Evolutionary conservation across 177 flowering plant genomes (phyloP), one percentile per base, ranked within the genome.

Genomic region (Vitis hybrid): DNA sequence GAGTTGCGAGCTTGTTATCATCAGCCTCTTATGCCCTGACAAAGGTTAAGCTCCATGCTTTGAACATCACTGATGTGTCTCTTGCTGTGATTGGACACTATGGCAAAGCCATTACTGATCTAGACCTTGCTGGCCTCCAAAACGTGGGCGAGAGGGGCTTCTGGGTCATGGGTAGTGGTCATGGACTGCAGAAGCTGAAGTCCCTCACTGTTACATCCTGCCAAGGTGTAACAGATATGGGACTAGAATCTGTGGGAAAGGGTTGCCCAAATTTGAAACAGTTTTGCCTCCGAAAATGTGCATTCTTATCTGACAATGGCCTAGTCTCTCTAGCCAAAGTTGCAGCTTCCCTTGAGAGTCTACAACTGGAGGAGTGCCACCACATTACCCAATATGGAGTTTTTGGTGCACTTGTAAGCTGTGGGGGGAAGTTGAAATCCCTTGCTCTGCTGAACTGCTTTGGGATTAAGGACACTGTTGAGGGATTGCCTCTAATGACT

Each of bases 21-120:
- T 79, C 89, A 0, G 76, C 89, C 11, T 76, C 91, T 2, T 55
- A 47, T 65, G 69, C 58, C 53, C 68, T 95, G 75, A 65, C 80
- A 38, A 95, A 88, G 79, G 81, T 93, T 20, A 92, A 90, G 85
- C 89, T 95, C 44, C 93, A 93, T 68, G 73, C 68, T 10, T 24
- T 93, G 70, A 89, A 82, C 67, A 76, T 95, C 66, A 83, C 93
- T 0, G 98, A 91, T 78, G 77, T 83, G 19, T 88, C 98, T 44
- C 92, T 92, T 64, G 99, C 99, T 55, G 91, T 90, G 22, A 76
- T 95, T 57, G 97, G 99, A 53, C 93, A 87, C 80, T 95, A 90
- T 71, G 96, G 97, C 10, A 83, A 77, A 78, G 75, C 82, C 18
- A 73, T 93, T 60, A 84, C 88, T 11, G 86, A 84, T 73, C 90